Percentiles rank a stretch among this genome's conserved stretches.
Conservation (phyloP, 2,329 filamentous ascomycete genomes). For the Hypoxylon sp. region DNA sequence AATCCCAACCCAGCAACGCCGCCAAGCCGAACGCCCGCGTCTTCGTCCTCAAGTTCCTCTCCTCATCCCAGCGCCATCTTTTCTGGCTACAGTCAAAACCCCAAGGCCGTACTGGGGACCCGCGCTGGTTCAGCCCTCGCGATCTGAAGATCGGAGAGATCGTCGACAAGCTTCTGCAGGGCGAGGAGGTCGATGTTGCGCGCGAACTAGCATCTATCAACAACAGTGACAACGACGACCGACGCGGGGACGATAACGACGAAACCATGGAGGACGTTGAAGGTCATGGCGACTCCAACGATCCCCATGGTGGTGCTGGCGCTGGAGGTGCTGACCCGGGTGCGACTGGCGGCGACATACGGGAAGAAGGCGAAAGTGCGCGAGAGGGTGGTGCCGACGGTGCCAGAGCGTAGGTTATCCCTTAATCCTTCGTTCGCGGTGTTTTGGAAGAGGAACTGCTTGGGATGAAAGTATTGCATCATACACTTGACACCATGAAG, state of each 20-base stretch:
- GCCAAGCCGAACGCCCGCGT: slow-evolving; percentile 87
- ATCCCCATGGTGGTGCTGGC: slow-evolving; percentile 72
- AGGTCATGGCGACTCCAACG: slow-evolving; percentile 69
- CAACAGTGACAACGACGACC: slow-evolving; percentile 62
- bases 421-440: slow-evolving; percentile 53
- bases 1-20: slow-evolving; percentile 66
- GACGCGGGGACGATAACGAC: slow-evolving; percentile 72
- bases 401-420: slow-evolving; percentile 96
- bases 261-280: slow-evolving; percentile 85
- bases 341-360: slow-evolving; percentile 90
- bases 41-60: slow-evolving; percentile 92
- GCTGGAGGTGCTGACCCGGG: slow-evolving; percentile 86
- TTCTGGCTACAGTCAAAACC: slow-evolving; percentile 97
- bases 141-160: slow-evolving; percentile 91
- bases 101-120: slow-evolving; percentile 76
- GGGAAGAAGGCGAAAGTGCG: slow-evolving; percentile 88
- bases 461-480: slow-evolving; percentile 42
- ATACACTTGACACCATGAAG: slow-evolving; percentile 36
- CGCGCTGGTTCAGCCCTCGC: slow-evolving; percentile 83
- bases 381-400: slow-evolving; percentile 96
- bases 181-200: slow-evolving; percentile 86
- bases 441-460: slow-evolving; percentile 38
- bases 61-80: slow-evolving; percentile 88
- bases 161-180: slow-evolving; percentile 85
- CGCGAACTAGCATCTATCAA: slow-evolving; percentile 76